Conservation (phyloP, 441 rosid genomes). For the Eruca vesicaria region DNA sequence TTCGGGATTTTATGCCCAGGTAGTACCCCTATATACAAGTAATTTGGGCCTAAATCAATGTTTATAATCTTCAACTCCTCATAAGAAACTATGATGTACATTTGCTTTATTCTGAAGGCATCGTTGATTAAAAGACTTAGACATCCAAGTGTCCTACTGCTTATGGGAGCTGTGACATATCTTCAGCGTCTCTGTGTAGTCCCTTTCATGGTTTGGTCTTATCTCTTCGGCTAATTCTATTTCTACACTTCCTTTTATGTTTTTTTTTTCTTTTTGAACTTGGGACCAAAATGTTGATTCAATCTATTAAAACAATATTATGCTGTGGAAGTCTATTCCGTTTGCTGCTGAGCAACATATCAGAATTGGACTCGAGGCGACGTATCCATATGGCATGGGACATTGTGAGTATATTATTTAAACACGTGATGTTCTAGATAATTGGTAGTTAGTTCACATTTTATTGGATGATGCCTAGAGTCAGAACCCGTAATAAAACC, state of each 20-base stretch:
- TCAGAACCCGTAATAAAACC: too few relatives aligned
- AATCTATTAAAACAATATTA: neutral
- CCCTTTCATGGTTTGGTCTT: constrained; percentile 78
- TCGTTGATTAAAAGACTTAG: constrained; percentile 89
- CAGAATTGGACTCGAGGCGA: constrained; percentile 84
- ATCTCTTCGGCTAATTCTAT: constrained; percentile 14
- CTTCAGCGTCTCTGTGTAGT: constrained; percentile 92
- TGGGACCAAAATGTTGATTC: neutral
- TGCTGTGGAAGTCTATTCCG: constrained; percentile 95
- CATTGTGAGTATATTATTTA: constrained; percentile 56
- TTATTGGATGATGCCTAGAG: too few relatives aligned
- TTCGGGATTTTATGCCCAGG: too few relatives aligned
- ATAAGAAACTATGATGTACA: too few relatives aligned
- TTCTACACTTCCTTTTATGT: neutral
- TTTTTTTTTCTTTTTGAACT: too few relatives aligned
- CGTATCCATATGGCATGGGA: constrained; percentile 87
- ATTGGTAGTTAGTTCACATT: constrained; percentile 3
- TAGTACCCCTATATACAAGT: too few relatives aligned
- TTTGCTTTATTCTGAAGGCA: constrained; percentile 57
- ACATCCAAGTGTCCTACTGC: constrained; percentile 91
- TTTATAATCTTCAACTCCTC: too few relatives aligned
- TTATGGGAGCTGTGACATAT: constrained; percentile 96
- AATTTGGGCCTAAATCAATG: too few relatives aligned
- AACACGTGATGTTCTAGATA: too few relatives aligned
- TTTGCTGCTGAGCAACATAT: constrained; percentile 68